Base-by-base conservation (phyloP, 2,329 filamentous ascomycete species). In the Cladosporium sp. region DNA sequence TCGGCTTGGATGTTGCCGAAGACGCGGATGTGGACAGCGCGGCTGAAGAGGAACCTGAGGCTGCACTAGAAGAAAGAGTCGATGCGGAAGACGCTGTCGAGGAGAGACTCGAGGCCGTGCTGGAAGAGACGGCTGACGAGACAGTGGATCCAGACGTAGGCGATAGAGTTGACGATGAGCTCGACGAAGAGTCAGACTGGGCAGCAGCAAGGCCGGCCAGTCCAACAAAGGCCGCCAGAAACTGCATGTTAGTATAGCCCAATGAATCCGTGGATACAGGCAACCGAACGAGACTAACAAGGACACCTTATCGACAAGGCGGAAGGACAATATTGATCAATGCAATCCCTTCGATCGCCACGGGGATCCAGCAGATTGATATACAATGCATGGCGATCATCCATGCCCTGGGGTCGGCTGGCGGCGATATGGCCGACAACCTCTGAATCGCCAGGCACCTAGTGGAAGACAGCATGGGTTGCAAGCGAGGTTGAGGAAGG, bases 311-410 rank as follows among this genome's bases (percentile, higher is more conserved):
- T 26, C 32, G 16, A 18, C 16, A 53, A 53, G 49, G 25, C 49
- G 18, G 11, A 28, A 53, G 16, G 21, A 21, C 49, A n/a, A 53
- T n/a, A 6, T 18, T 43, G 49, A 53, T 30, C 49, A 53, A 21
- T n/a, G 13, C 49, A 28, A 11, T 4, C n/a, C 53, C 5, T 34
- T 25, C 10, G 53, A 57, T 57, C 53, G 21, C 21, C 53, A 57
- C 53, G 53, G 30, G 53, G 53, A 36, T 57, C 18, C 7, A 21
- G 53, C 30, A 57, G 32, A 16, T 13, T 57, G 21, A 57, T 57
- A 57, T 57, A 57, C 48, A 16, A 30, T 36, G n/a, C 53, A 57
- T 57, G 53, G 25, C 49, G 49, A 53, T 53, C 49, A 53, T 18
- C 36, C 36, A 18, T 39, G 28, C 2, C 49, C 2, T 28, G 49